A percentile compares a stretch with the other conserved stretches of the same genome.
phyloP scores from a whole-genome alignment of 495 filamentous ascomycete genomes.

The Xylaria nigripes region DNA sequence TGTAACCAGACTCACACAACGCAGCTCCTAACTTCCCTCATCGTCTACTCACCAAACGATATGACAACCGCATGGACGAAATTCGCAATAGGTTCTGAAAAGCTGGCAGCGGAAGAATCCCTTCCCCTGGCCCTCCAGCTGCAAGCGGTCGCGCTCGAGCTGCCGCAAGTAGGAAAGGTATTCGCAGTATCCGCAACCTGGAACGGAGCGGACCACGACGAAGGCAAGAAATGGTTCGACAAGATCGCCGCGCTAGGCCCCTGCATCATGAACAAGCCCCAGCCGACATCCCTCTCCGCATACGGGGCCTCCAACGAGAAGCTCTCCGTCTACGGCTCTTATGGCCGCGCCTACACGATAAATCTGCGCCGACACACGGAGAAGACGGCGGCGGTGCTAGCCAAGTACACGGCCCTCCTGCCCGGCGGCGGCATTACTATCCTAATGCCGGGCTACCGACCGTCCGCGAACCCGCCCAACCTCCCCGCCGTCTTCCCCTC shows the following conservation, averaged over 20 bases:
- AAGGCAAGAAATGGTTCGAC: conserved; percentile 5
- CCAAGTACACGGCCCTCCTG: not conserved
- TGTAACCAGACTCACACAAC: too few relatives aligned
- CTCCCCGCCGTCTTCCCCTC: not conserved
- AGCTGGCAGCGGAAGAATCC: not conserved
- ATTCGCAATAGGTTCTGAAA: not conserved
- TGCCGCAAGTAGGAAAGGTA: not conserved
- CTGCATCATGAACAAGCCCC: conserved; percentile 4
- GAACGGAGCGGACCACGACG: not conserved
- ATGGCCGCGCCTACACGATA: not conserved
- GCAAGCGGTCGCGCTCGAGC: not conserved
- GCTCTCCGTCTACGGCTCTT: not conserved
- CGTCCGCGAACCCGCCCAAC: not conserved
- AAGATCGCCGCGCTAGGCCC: not conserved
- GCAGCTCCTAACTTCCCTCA: not conserved
- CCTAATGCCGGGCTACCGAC: not conserved
- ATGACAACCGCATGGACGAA: not conserved
- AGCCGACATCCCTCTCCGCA: not conserved
- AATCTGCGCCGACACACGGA: not conserved
- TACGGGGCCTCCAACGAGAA: not conserved
- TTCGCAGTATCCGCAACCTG: not conserved
- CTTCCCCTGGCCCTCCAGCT: not conserved
- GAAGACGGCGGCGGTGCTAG: not conserved
- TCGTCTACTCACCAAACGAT: not conserved
- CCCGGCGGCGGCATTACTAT: not conserved